phyloP scores from a whole-genome alignment of 495 filamentous ascomycete species.

The Penicillium fimorum region DNA sequence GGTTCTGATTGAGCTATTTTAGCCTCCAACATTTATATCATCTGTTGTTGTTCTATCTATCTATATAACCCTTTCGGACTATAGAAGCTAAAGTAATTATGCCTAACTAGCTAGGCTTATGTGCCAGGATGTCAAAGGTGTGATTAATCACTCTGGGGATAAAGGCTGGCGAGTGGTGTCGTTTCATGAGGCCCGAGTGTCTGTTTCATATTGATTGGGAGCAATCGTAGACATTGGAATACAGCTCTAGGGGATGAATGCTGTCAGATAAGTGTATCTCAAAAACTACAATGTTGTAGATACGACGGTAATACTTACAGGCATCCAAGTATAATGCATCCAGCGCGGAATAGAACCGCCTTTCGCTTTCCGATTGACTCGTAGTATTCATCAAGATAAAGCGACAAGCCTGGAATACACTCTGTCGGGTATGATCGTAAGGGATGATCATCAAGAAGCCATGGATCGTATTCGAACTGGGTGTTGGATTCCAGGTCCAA shows the following conservation, averaged over 20 bases:
- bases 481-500: conserved; percentile 13
- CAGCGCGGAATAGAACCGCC: conserved; percentile 23
- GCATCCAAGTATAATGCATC: conserved; percentile 32
- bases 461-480: conserved; percentile 34
- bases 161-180: not conserved
- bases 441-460: conserved; percentile 42
- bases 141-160: conserved; percentile 7
- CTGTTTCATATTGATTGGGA: conserved; percentile 9
- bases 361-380: conserved; percentile 24
- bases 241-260: conserved; percentile 9
- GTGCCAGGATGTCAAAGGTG: not conserved
- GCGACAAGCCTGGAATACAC: conserved; percentile 31
- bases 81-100: too few species aligned
- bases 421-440: conserved; percentile 40
- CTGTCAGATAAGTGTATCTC: not conserved
- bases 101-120: too few species aligned
- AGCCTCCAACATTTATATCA: too few species aligned
- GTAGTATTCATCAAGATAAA: conserved; percentile 11
- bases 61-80: too few species aligned
- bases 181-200: conserved; percentile 1
- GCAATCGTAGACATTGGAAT: conserved; percentile 18
- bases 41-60: too few species aligned
- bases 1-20: too few species aligned
- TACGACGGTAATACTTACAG: conserved; percentile 25
- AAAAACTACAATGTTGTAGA: not conserved